Conservation (phyloP, 2,329 filamentous ascomycete species). For the Alternaria alternata region DNA sequence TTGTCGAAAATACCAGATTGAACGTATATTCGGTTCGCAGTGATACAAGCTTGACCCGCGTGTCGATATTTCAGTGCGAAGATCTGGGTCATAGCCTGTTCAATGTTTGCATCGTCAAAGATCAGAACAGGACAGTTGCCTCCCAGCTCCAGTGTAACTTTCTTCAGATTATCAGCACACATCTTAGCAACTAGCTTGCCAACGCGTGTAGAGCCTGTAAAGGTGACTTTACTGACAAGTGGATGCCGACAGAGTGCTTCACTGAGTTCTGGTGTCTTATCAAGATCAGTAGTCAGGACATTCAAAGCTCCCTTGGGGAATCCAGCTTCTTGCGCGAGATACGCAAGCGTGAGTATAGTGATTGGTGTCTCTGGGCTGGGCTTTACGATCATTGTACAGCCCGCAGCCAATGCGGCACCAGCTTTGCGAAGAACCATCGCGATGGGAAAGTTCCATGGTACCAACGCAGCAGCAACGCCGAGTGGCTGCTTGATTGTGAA, state of each 20-base stretch:
- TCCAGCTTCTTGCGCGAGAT: conserved; percentile 51
- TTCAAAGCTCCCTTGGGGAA: conserved; percentile 68
- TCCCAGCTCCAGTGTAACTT: conserved; percentile 69
- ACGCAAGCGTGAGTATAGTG: conserved; percentile 48
- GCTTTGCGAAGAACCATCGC: conserved; percentile 74
- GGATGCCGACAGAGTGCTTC: conserved; percentile 65
- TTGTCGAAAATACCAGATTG: conserved; percentile 69
- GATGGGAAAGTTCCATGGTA: conserved; percentile 77
- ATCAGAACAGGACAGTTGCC: conserved; percentile 72
- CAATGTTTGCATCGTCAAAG: conserved; percentile 70
- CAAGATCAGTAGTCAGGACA: conserved; percentile 66
- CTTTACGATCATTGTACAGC: conserved; percentile 73
- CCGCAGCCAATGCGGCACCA: conserved; percentile 72
- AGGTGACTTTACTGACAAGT: conserved; percentile 68
- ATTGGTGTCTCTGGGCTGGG: conserved; percentile 54
- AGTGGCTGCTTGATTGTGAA: conserved; percentile 80
- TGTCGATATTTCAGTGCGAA: conserved; percentile 65
- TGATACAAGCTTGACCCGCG: conserved; percentile 71
- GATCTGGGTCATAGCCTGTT: conserved; percentile 59
- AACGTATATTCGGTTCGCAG: conserved; percentile 71
- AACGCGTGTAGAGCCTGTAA: conserved; percentile 66
- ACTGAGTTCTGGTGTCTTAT: conserved; percentile 63
- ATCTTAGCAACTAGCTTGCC: conserved; percentile 69
- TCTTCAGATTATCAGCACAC: conserved; percentile 69
- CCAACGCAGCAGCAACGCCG: conserved; percentile 72